phyloP scores from a whole-genome alignment of 2,329 filamentous ascomycete species.

The Venturiaceae sp. region DNA sequence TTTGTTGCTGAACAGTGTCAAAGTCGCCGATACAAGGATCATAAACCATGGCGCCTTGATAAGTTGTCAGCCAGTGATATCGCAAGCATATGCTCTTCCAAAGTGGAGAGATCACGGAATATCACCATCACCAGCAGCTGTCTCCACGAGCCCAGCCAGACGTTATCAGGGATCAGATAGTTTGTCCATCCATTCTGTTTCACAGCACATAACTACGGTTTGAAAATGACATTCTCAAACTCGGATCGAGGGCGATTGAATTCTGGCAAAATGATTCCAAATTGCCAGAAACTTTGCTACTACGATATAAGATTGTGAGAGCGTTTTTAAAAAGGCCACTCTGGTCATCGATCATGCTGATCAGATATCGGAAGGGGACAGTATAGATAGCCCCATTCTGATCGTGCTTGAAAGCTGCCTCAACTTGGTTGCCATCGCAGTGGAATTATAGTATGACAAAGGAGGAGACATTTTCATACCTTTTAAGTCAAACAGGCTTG shows the following conservation, averaged over 20 bases:
- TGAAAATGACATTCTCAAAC: background rate
- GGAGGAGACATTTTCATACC: background rate
- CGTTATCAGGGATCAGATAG: no score
- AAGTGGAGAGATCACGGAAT: no score
- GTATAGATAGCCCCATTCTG: background rate
- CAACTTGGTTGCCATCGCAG: no score
- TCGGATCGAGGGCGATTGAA: background rate
- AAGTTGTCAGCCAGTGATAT: background rate
- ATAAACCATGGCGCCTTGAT: slow-evolving; percentile 7
- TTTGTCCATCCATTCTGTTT: no score
- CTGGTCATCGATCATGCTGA: background rate
- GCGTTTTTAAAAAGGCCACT: background rate
- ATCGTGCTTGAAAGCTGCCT: no score
- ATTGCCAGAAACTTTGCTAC: background rate
- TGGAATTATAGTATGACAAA: background rate
- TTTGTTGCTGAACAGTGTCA: slow-evolving; percentile 11
- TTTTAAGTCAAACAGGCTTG: slow-evolving; percentile 7
- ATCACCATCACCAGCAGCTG: no score
- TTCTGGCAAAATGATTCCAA: no score
- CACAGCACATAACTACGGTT: no score
- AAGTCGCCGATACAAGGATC: slow-evolving; percentile 10
- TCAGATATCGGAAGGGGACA: background rate
- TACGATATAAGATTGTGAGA: background rate
- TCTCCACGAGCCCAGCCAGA: no score
- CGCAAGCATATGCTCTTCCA: no score